Evolutionary conservation across 2,329 filamentous ascomycete species (phyloP), one percentile per base, ranked within the genome.

Genomic region (Albophoma yamanashiensis): DNA sequence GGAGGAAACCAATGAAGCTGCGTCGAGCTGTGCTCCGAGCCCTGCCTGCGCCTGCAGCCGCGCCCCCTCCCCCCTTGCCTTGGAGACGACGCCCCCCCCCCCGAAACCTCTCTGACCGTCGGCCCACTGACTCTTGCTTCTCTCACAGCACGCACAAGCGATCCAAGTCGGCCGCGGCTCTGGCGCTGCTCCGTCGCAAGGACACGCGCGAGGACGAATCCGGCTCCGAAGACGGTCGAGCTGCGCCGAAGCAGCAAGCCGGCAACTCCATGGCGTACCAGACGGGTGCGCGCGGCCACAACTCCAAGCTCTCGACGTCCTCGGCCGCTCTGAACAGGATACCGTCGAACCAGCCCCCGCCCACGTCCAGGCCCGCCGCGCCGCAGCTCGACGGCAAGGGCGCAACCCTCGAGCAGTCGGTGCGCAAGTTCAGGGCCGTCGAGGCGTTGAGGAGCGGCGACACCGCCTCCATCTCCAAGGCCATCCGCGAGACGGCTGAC

Each of bases 371-470:
- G 60, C 71, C 67, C 62, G 71, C 62, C 69, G 67, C 58, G 62
- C 68, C 64, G 67, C 68, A 47, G 78, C 50, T 38, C 50, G 50
- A 55, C 50, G 22, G 79, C 57, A 82, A 79, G 68, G 75, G 73
- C 34, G 74, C 70, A 42, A 86, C 85, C 31, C 89, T 99, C 61
- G 92, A 99, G 71, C 92, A 96, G 74, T 97, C 93, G 0, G 91
- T 99, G 58, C 86, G 89, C 70, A 92, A 96, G 65, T 99, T 99
- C 74, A 87, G 92, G 65, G 85, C 97, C 55, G 96, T 97, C 70
- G 94, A 97, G 76, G 89, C 92, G 50, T 79, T 99, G 64, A 85
- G 93, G 65, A 94, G 85, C 71, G 94, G 94, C 59, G 93, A 99
- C 72, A 96, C 91, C 0, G 88, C 87, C 17, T 90, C 89, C 43